These are phyloP conservation scores for Bimuria novae-zelandiae DNA, from an alignment of 2,329 filamentous ascomycete species.

Conservation along the genomic window DNA sequence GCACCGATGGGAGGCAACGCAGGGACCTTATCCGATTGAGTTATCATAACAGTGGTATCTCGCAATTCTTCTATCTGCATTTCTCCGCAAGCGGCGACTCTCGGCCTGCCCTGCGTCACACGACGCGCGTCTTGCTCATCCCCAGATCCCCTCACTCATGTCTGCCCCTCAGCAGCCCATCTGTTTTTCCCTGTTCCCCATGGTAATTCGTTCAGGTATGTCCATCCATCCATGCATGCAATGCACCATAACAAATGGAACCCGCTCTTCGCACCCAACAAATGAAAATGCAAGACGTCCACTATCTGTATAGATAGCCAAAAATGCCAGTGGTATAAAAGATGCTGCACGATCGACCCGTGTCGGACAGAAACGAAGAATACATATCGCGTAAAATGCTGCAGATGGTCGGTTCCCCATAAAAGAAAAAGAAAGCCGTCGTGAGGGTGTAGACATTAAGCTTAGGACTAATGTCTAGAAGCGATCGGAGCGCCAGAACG, in stretches of 20 bases:
- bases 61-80: neutral
- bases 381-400: conserved; percentile 17
- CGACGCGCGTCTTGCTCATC: conserved; percentile 6
- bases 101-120: conserved; percentile 5
- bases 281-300: conserved; percentile 28
- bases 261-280: conserved; percentile 19
- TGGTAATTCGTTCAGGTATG: neutral
- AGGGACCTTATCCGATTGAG: neutral
- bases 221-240: neutral
- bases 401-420: conserved; percentile 22
- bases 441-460: conserved; percentile 41
- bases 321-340: conserved; percentile 38
- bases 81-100: neutral
- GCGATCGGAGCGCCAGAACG: conserved; percentile 35
- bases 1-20: too few relatives aligned
- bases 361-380: conserved; percentile 5
- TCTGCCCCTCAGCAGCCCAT: neutral
- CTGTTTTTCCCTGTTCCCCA: neutral
- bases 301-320: conserved; percentile 15
- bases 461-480: conserved; percentile 32
- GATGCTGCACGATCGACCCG: conserved; percentile 15
- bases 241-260: conserved; percentile 29
- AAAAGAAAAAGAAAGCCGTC: conserved; percentile 26
- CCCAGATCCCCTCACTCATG: conserved; percentile 6
- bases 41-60: too few relatives aligned